Evolutionary conservation across 2,329 filamentous ascomycete genomes (phyloP).

Genomic region (Teratosphaeria viscida): DNA sequence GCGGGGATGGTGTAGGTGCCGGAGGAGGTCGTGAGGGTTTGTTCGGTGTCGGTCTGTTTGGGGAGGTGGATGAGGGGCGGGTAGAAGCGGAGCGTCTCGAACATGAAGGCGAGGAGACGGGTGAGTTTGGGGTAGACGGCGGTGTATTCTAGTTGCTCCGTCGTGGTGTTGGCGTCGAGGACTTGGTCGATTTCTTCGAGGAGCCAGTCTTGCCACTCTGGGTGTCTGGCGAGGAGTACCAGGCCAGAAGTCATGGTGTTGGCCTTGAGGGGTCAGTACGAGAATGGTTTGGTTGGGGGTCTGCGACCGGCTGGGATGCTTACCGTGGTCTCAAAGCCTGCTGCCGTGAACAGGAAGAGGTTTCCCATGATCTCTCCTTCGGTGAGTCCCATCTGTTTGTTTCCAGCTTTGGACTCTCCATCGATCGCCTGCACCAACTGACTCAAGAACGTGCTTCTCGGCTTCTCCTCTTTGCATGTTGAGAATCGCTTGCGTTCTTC

Average conservation of each 20-base stretch:
- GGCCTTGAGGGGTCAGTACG: conserved; percentile 21
- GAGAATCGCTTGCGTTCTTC: conserved; percentile 11
- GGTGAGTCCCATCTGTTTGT: conserved; percentile 17
- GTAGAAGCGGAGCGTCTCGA: conserved; percentile 37
- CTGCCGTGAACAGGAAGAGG: conserved; percentile 37
- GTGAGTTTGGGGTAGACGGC: conserved; percentile 34
- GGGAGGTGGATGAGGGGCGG: conserved; percentile 30
- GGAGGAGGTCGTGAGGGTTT: conserved; percentile 21
- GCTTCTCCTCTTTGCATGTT: conserved; percentile 4
- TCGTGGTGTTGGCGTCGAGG: conserved; percentile 14
- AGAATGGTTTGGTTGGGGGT: conserved; percentile 17
- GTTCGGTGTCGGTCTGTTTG: conserved; percentile 22
- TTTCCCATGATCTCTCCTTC: conserved; percentile 36
- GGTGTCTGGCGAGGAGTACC: conserved; percentile 36
- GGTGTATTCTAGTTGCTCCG: conserved; percentile 31
- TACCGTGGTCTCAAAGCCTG: conserved; percentile 39
- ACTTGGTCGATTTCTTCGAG: conserved; percentile 38
- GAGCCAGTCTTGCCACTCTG: conserved; percentile 44
- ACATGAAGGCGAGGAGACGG: conserved; percentile 40
- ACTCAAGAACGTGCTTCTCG: conserved; percentile 20
- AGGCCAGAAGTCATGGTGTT: conserved; percentile 42
- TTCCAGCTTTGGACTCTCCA: conserved; percentile 3
- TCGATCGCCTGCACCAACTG: conserved; percentile 18
- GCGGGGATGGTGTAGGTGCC: conserved; percentile 24
- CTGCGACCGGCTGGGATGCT: background rate